These are phyloP conservation scores for Sphagnum fallax DNA, from an alignment of 228 moss, liverwort and hornwort genomes.

Conservation along the genomic window DNA sequence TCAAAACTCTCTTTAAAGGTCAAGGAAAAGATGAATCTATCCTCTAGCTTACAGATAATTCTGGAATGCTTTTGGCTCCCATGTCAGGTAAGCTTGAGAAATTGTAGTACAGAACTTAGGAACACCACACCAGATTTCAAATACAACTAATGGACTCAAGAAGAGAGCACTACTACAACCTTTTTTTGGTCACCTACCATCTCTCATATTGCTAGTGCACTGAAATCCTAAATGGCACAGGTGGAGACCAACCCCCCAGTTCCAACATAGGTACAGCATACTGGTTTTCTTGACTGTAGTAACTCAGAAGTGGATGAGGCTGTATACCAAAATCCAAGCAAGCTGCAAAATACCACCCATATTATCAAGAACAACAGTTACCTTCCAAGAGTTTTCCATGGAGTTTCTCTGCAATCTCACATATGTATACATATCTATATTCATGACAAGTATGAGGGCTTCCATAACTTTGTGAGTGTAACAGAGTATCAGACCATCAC, in stretches of 20 bases:
- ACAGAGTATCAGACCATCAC: no score
- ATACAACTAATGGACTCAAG: neutral
- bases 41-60: no score
- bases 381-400: no score
- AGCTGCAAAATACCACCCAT: conserved; percentile 34
- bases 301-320: conserved; percentile 62
- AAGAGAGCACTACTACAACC: neutral
- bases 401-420: neutral
- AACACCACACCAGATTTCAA: neutral
- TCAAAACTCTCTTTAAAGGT: no score
- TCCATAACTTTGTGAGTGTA: neutral
- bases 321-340: conserved; percentile 79
- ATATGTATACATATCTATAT: neutral
- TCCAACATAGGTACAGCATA: neutral
- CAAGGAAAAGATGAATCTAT: no score
- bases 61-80: neutral
- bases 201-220: conserved; percentile 2
- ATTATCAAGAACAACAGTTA: neutral
- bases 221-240: conserved; percentile 1
- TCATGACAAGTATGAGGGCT: neutral
- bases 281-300: conserved; percentile 1
- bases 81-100: neutral
- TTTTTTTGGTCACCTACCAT: neutral
- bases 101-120: neutral
- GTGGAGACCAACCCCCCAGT: neutral